Percentiles rank a stretch among this genome's conserved stretches.
phyloP scores from a whole-genome alignment of 176 grass and related monocot genomes.

The Alloteropsis semialata region DNA sequence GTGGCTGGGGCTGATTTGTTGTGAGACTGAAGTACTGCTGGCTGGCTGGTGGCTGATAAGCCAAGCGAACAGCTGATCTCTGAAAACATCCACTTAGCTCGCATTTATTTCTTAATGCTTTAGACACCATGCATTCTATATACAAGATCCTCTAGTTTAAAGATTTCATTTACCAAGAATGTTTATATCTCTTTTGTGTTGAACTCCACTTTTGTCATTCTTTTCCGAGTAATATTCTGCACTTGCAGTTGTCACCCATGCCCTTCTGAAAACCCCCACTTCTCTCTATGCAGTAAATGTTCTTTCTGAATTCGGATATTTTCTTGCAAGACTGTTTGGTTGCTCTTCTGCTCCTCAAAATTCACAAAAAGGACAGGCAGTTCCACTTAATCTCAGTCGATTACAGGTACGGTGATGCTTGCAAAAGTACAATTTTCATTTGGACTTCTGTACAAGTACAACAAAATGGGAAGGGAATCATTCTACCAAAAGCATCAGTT shows the following conservation, averaged over 20 bases:
- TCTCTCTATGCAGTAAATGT: conserved; percentile 49
- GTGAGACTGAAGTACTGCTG: too few relatives aligned
- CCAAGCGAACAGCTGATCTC: too few relatives aligned
- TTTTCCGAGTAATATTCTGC: neutral
- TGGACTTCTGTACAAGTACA: conserved; percentile 1
- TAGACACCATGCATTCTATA: neutral
- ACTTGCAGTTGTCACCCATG: neutral
- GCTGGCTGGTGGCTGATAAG: too few relatives aligned
- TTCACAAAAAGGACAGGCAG: conserved; percentile 32
- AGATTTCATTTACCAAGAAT: neutral
- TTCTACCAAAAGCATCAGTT: neutral
- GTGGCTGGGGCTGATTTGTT: too few relatives aligned
- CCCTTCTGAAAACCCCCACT: neutral
- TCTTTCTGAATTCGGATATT: conserved; percentile 45
- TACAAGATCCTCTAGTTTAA: neutral
- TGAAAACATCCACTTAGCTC: neutral
- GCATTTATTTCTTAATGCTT: neutral
- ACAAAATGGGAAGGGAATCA: neutral
- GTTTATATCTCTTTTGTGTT: neutral
- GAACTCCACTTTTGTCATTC: neutral
- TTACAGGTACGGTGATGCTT: conserved; percentile 43
- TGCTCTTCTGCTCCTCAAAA: conserved; percentile 24
- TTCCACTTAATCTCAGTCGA: conserved; percentile 46
- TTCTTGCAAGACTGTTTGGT: conserved; percentile 45
- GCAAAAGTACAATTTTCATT: conserved; percentile 3